Evolutionary conservation across 2,329 filamentous ascomycete genomes (phyloP).

Genomic region (Aspergillus unguis): DNA sequence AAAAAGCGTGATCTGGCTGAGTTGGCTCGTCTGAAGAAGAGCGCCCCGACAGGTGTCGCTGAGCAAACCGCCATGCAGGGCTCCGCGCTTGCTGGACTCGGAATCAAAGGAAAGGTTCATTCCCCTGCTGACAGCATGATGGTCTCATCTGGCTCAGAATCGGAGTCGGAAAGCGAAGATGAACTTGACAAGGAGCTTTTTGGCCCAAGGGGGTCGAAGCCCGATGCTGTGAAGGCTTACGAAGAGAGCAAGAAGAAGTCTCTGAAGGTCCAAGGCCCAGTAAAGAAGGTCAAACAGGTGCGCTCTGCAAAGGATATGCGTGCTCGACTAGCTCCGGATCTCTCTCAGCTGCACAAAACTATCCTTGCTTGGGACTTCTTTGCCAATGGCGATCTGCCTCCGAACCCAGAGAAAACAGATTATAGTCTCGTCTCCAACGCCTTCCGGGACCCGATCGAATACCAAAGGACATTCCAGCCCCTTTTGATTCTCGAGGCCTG

Average conservation of each 20-base stretch:
- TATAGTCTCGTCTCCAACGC: slow-evolving; percentile 74
- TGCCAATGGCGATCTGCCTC: slow-evolving; percentile 80
- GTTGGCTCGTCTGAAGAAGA: slow-evolving; percentile 65
- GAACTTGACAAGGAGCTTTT: slow-evolving; percentile 70
- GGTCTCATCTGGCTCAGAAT: slow-evolving; percentile 67
- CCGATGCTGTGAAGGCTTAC: slow-evolving; percentile 45
- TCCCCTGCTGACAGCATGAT: slow-evolving; percentile 77
- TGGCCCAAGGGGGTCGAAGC: slow-evolving; percentile 42
- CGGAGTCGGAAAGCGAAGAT: slow-evolving; percentile 71
- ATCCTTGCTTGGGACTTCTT: slow-evolving; percentile 96
- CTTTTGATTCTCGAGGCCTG: slow-evolving; percentile 90
- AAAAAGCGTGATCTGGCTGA: slow-evolving; percentile 68
- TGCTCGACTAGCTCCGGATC: slow-evolving; percentile 83
- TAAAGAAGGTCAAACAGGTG: slow-evolving; percentile 77
- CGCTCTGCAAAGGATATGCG: slow-evolving; percentile 91
- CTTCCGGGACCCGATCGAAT: slow-evolving; percentile 72
- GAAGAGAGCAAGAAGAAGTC: slow-evolving; percentile 47
- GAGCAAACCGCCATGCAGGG: slow-evolving; percentile 68
- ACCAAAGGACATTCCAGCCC: slow-evolving; percentile 86
- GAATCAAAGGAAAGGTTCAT: slow-evolving; percentile 75
- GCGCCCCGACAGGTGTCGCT: slow-evolving; percentile 47
- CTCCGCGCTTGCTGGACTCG: slow-evolving; percentile 70
- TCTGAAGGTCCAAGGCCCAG: slow-evolving; percentile 64
- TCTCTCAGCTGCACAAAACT: slow-evolving; percentile 77
- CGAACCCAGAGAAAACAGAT: slow-evolving; percentile 63